Evolutionary conservation across 495 filamentous ascomycete genomes (phyloP).

Genomic region (Ascodesmis nigricans): DNA sequence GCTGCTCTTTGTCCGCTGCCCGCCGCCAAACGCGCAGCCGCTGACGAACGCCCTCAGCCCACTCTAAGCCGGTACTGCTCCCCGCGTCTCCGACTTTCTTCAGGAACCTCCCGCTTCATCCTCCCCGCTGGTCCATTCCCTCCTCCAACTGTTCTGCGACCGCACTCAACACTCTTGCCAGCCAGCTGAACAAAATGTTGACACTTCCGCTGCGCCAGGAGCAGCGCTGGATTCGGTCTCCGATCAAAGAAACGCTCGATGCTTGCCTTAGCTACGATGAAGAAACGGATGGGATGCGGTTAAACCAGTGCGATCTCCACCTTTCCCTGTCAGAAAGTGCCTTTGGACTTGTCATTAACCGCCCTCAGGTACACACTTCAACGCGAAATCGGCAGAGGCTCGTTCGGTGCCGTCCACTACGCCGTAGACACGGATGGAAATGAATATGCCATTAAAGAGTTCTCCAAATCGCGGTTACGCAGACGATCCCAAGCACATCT

Average conservation of each 20-base stretch:
- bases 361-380: constrained; percentile 59
- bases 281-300: constrained; percentile 36
- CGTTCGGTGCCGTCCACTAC: constrained; percentile 83
- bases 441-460: constrained; percentile 95
- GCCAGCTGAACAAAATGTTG: too few relatives aligned
- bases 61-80: too few relatives aligned
- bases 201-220: too few relatives aligned
- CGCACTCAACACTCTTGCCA: too few relatives aligned
- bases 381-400: constrained; percentile 88
- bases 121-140: too few relatives aligned
- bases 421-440: constrained; percentile 76
- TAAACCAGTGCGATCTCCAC: constrained; percentile 15
- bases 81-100: too few relatives aligned
- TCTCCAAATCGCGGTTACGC: constrained; percentile 80
- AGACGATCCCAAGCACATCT: constrained; percentile 86
- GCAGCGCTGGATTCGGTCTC: too few relatives aligned
- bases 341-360: not conserved
- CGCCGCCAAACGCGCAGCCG: too few relatives aligned
- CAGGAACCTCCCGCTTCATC: too few relatives aligned
- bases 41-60: too few relatives aligned
- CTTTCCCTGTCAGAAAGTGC: not conserved
- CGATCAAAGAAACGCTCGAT: constrained; percentile 63
- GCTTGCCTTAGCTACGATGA: constrained; percentile 70
- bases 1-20: too few relatives aligned
- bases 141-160: too few relatives aligned